phyloP scores from a whole-genome alignment of 2,329 filamentous ascomycete genomes.

The Diaporthe humulicola region DNA sequence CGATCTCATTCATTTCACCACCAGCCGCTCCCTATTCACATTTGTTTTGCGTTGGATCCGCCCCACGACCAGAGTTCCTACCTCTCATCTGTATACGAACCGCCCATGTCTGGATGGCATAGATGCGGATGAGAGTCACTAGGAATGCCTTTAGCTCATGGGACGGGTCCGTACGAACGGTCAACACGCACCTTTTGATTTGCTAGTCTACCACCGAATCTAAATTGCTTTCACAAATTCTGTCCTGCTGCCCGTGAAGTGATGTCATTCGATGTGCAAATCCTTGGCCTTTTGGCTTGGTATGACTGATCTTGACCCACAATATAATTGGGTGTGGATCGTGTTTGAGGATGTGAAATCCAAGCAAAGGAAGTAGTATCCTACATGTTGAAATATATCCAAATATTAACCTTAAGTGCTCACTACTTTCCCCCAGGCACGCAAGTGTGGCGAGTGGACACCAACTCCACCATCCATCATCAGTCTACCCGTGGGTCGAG shows the following conservation, averaged over 20 bases:
- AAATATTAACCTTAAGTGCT: neutral
- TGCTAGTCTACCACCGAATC: conserved; percentile 25
- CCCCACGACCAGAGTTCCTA: neutral
- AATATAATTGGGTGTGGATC: neutral
- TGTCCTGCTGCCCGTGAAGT: neutral
- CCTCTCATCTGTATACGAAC: neutral
- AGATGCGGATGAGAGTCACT: neutral
- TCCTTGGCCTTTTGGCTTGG: neutral
- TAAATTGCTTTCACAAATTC: conserved; percentile 31
- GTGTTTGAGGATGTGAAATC: neutral
- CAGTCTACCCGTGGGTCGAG: neutral
- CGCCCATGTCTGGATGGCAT: neutral
- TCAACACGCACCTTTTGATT: conserved; percentile 15
- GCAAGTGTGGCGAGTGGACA: neutral
- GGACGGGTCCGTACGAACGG: neutral
- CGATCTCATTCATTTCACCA: neutral
- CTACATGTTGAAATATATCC: neutral
- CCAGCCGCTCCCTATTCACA: conserved; percentile 13
- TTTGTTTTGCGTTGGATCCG: neutral
- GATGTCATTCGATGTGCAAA: neutral
- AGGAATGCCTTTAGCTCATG: neutral
- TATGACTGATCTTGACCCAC: neutral
- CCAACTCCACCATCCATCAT: neutral
- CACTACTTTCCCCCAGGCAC: neutral
- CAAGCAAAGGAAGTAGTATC: neutral